Conservation (phyloP, 2,329 filamentous ascomycete genomes). For the Neonectria neomacrospora region DNA sequence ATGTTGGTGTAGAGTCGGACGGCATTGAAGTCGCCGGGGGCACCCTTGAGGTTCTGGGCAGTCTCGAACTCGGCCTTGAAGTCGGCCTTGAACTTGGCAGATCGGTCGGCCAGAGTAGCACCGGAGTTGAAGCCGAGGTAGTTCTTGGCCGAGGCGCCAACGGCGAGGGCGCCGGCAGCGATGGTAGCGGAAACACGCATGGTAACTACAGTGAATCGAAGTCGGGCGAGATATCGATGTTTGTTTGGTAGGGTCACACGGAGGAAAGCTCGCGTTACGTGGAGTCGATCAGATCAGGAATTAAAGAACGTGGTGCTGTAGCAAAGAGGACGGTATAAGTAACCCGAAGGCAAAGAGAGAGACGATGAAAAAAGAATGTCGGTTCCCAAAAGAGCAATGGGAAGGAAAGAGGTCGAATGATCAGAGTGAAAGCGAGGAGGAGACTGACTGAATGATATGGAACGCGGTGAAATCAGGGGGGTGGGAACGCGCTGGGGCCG, state of each 20-base stretch:
- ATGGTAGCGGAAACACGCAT: conserved; percentile 57
- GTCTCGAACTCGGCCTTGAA: conserved; percentile 59
- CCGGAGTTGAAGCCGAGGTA: conserved; percentile 67
- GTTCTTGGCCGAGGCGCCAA: conserved; percentile 56
- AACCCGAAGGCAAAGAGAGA: conserved; percentile 39
- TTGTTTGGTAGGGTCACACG: conserved; percentile 30
- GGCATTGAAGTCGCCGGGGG: conserved; percentile 66
- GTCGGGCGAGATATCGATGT: conserved; percentile 21
- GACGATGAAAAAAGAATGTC: conserved; percentile 41
- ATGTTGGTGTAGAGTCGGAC: conserved; percentile 76
- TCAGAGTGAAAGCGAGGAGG: conserved; percentile 9
- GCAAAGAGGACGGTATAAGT: conserved; percentile 31
- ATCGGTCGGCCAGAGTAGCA: conserved; percentile 57
- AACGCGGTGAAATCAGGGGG: conserved; percentile 42
- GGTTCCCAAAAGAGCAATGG: conserved; percentile 32
- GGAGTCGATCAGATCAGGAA: conserved; percentile 28
- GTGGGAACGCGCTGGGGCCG: conserved; percentile 19
- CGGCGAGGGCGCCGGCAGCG: conserved; percentile 53
- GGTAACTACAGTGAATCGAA: conserved; percentile 34
- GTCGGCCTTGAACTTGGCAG: conserved; percentile 64
- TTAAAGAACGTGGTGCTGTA: conserved; percentile 34
- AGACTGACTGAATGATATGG: conserved; percentile 25
- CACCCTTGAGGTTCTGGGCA: conserved; percentile 48
- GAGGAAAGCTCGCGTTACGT: conserved; percentile 28
- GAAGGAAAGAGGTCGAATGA: conserved; percentile 11